Evolutionary conservation across 495 filamentous ascomycete genomes (phyloP), one percentile per base, ranked within the genome.

Genomic region (Aspergillus egyptiacus): DNA sequence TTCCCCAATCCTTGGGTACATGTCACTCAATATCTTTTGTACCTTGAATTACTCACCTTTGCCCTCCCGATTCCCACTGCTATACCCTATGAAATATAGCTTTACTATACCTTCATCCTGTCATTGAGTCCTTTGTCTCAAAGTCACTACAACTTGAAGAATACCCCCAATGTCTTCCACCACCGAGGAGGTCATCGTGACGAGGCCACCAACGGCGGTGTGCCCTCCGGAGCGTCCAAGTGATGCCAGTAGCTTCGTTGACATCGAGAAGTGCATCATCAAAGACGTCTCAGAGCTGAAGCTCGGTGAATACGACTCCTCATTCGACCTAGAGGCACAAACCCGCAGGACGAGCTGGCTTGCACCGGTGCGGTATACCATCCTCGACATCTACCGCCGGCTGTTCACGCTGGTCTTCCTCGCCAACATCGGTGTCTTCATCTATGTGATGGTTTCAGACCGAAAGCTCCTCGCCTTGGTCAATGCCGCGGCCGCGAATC

Each of bases 341-440:
- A 55, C 57, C 8, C 48, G 40, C 20, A 67, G 65, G 48, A 69
- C 74, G 31, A 64, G 53, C 32, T 43, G 43, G 17, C 53, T 64
- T 25, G 53, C 65, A 27, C 55, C 51, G 19, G 27, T 66, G 24
- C 66, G 77, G 6, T 72, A 70, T 55, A 58, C 63, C 14, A 48
- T 69, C 37, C 49, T 76, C 36, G 66, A 66, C 39, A 57, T 76
- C 2, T 79, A 79, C 51, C 72, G 77, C 23, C 70, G 74, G 2
- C 68, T 82, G 1, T 82, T 80, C 59, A 65, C 68, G 2, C 25
- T 80, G 13, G 71, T 79, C 13, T 74, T 78, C 39, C 44, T 71
- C 9, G 68, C 64, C 56, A 84, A 85, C 53, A 34, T 78, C 30
- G 69, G 64, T 22, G 63, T 73, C 13, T 72, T 83, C 43, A 60